Base-by-base conservation (phyloP, 139 green algal species). In the Tetraselmis striata region DNA sequence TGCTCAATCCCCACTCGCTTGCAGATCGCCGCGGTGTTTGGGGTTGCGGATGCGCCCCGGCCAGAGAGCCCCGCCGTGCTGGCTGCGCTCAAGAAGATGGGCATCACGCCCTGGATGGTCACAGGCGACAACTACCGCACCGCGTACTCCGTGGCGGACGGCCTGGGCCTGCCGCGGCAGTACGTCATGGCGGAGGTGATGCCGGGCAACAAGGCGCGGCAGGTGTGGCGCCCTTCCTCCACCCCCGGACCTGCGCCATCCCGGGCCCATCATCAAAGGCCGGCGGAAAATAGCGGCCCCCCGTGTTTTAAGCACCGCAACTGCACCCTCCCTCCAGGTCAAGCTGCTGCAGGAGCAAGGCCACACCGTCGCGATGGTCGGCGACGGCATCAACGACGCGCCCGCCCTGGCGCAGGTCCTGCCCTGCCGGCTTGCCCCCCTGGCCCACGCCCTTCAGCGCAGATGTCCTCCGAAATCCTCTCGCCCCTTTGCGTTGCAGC, bases 321-420 rank as follows among this genome's bases (percentile, higher is more conserved):
- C n/a, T n/a, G n/a, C n/a, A n/a, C n/a, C n/a, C n/a, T n/a, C n/a
- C n/a, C n/a, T n/a, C n/a, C 28, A 67, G 45, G 45, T 67, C 11
- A 67, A 67, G 45, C 45, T 67, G n/a, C 29, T 79, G 74, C 67
- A 81, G 75, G 23, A 29, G 58, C 29, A 78, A 23, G 30, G 32
- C 18, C 30, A 80, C 11, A 79, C 84, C 23, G 89, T 93, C 28
- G 89, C 82, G 2, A 92, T 93, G 88, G 89, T 93, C 2, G 89
- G 89, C 29, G 89, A 93, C 77, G 89, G 89, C 31, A 82, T 93
- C 30, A 93, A 93, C 81, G 89, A 93, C 79, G 85, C 89, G 1
- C 89, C 89, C 26, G 89, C 89, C 18, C 79, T 93, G 24, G 45
- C 45, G 11, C 45, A 67, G 45, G 45, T 67, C n/a, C n/a, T n/a